A percentile compares a stretch with the other conserved stretches of the same genome.
Evolutionary conservation across 306 rosid species (phyloP).

Genomic region (Parietaria judaica): DNA sequence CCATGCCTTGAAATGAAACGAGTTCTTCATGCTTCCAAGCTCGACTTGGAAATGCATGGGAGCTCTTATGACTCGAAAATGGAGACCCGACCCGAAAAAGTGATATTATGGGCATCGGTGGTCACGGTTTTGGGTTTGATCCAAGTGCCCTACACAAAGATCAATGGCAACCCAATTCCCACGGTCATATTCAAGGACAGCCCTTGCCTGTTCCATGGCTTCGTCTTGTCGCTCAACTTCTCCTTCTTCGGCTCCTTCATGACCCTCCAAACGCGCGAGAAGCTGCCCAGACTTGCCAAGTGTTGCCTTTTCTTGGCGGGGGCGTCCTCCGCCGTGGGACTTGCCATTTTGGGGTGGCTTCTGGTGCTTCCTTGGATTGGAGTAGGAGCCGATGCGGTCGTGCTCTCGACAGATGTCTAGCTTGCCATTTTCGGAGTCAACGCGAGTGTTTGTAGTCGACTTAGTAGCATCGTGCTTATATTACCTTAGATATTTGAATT

Average conservation of each 20-base stretch:
- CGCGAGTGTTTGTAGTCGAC: no score
- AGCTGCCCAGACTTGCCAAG: background rate
- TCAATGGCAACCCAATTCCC: conserved; percentile 12
- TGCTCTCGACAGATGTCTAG: no score
- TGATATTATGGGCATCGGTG: conserved; percentile 1
- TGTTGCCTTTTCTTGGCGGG: conserved; percentile 1
- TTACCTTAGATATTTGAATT: no score
- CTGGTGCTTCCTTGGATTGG: background rate
- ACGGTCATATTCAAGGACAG: conserved; percentile 4
- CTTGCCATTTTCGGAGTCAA: no score
- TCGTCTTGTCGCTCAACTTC: conserved; percentile 5
- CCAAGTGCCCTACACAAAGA: conserved; percentile 13
- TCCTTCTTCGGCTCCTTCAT: conserved; percentile 14
- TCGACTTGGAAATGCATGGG: background rate
- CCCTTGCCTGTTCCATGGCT: conserved; percentile 4
- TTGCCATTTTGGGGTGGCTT: conserved; percentile 4
- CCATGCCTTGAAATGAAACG: background rate
- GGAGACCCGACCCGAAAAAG: background rate
- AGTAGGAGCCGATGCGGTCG: no score
- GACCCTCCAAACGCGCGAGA: background rate
- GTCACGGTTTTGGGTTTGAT: background rate
- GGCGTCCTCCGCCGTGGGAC: background rate
- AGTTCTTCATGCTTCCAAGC: background rate
- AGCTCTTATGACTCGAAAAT: background rate
- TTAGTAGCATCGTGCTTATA: no score